These are phyloP conservation scores for Nicotiana obtusifolia DNA, from an alignment of 257 asterid genomes.

Conservation along the genomic window DNA sequence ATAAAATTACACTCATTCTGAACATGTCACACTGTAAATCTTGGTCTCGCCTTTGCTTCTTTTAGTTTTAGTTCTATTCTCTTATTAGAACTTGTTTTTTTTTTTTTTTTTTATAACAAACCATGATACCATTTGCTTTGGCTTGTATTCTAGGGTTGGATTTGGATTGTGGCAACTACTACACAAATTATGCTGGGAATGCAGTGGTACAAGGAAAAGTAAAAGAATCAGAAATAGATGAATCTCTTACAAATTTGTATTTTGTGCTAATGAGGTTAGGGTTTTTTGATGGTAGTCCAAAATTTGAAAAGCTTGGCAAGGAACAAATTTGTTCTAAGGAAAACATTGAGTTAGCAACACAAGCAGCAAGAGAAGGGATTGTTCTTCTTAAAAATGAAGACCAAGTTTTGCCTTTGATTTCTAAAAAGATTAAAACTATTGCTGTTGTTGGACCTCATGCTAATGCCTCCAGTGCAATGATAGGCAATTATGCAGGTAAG, in stretches of 20 bases:
- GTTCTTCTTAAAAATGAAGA: constrained; percentile 42
- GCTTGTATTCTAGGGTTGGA: constrained; percentile 31
- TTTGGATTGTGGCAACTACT: constrained; percentile 42
- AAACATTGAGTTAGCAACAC: constrained; percentile 31
- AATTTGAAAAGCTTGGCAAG: constrained; percentile 26
- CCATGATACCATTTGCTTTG: no score
- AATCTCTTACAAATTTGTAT: constrained; percentile 23
- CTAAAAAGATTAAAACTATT: constrained; percentile 6
- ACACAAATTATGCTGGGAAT: constrained; percentile 14
- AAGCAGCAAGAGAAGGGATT: constrained; percentile 48
- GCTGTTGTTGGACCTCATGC: constrained; percentile 51
- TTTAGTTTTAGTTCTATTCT: no score
- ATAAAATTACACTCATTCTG: background rate
- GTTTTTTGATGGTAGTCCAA: constrained; percentile 39
- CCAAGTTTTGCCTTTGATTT: constrained; percentile 26
- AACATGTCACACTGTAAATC: background rate
- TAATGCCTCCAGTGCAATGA: constrained; percentile 32
- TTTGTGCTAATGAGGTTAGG: constrained; percentile 44
- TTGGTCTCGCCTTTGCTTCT: no score
- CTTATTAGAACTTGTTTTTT: no score
- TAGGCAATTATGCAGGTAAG: constrained; percentile 41
- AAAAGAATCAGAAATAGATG: constrained; percentile 28
- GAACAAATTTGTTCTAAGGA: constrained; percentile 27
- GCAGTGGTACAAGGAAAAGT: constrained; percentile 38
- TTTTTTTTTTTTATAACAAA: background rate